A percentile compares a stretch with the other conserved stretches of the same genome.
Evolutionary conservation across 2,329 filamentous ascomycete genomes (phyloP).

Genomic region (Monilinia fructicola): DNA sequence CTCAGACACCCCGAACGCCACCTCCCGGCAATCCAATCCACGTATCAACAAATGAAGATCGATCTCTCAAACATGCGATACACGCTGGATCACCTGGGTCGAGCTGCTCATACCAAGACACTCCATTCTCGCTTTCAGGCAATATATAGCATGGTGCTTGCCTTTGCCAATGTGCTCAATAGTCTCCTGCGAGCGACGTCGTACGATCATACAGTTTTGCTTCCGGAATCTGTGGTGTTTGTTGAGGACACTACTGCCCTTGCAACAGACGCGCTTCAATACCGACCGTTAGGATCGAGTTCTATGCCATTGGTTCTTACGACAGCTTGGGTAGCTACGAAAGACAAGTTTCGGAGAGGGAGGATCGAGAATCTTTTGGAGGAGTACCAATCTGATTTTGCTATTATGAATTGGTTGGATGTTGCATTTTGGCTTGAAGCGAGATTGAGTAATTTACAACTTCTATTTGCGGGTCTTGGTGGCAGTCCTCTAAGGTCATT

Average conservation of each 20-base stretch:
- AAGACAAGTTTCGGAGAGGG: background rate
- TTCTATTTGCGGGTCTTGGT: no score
- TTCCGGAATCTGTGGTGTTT: background rate
- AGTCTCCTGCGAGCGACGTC: background rate
- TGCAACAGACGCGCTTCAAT: background rate
- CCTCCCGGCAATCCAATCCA: background rate
- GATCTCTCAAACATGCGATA: background rate
- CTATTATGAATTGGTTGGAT: conserved; percentile 10
- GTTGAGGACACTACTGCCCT: background rate
- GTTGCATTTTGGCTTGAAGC: background rate
- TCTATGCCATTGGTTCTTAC: conserved; percentile 3
- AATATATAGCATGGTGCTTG: background rate
- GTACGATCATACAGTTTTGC: background rate
- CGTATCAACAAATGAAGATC: background rate
- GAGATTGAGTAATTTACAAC: background rate
- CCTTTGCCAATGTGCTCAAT: background rate
- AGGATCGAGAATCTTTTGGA: background rate
- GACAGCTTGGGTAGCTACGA: background rate
- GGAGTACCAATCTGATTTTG: conserved; percentile 6
- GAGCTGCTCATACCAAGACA: background rate
- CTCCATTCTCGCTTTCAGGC: conserved; percentile 5
- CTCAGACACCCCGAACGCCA: background rate
- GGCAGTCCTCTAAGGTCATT: background rate
- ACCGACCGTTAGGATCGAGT: background rate
- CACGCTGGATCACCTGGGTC: background rate